phyloP scores from a whole-genome alignment of 2,329 filamentous ascomycete genomes.

The Onygenales sp. region DNA sequence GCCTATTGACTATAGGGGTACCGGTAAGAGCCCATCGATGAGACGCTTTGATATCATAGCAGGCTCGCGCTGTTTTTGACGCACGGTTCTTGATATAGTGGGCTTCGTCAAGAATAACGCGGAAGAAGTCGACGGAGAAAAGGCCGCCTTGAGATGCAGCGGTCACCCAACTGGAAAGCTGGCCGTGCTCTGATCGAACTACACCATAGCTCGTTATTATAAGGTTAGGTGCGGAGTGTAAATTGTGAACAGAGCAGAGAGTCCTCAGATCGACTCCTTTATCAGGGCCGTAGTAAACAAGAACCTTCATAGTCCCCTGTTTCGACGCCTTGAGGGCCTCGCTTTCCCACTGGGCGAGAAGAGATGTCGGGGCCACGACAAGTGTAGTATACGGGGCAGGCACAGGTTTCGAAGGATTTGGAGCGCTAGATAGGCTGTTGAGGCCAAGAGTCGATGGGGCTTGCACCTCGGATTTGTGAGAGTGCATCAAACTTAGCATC shows the following conservation, averaged over 20 bases:
- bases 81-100: conserved; percentile 85
- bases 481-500: conserved; percentile 89
- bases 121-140: conserved; percentile 90
- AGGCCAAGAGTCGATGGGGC: not conserved
- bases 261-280: conserved; percentile 70
- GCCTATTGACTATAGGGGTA: conserved; percentile 90
- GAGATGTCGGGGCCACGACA: conserved; percentile 92
- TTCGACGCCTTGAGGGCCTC: conserved; percentile 87
- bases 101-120: conserved; percentile 89
- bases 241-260: conserved; percentile 67
- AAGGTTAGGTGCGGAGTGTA: conserved; percentile 68
- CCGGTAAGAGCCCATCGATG: conserved; percentile 93
- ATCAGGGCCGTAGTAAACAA: conserved; percentile 88
- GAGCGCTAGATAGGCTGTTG: not conserved
- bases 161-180: conserved; percentile 50
- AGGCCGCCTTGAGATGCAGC: conserved; percentile 60
- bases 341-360: conserved; percentile 94
- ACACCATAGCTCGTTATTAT: conserved; percentile 94
- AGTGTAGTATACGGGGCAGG: conserved; percentile 80
- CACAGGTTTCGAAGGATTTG: conserved; percentile 47
- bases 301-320: conserved; percentile 67
- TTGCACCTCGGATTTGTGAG: conserved; percentile 55
- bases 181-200: conserved; percentile 79
- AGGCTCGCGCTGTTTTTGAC: conserved; percentile 90
- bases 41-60: conserved; percentile 74